Base-by-base conservation (phyloP, 441 rosid genomes). In the Mallotus repandus region DNA sequence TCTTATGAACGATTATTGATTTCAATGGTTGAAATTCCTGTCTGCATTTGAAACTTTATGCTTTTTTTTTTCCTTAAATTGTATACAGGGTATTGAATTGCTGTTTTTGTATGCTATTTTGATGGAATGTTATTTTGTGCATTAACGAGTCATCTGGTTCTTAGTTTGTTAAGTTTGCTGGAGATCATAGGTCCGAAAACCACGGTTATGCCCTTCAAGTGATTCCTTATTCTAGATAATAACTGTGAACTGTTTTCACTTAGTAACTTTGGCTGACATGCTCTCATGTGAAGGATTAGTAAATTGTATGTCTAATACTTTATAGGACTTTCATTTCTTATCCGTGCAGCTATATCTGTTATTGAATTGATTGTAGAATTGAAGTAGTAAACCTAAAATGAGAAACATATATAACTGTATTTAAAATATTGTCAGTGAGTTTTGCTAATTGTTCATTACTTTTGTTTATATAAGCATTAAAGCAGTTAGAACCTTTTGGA, bases 1-100 rank as follows among this genome's bases (percentile, higher is more conserved):
- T 70, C 79, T 43, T 63, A 48, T 69, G 15, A n/a, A 19, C 10
- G 75, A 52, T 55, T 15, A 70, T 77, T 62, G 35, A 19, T 76
- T 68, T 52, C 32, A 25, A 7, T 57, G 16, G 48, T 53, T 56
- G 60, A 58, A 22, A 32, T 70, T 61, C 41, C 41, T 63, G 22
- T 76, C 57, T 57, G 57, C 68, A 62, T 16, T 59, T 53, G 45
- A 46, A 32, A 62, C 46, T 62, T 10, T 13, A n/a, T 55, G 54
- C 11, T 55, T 35, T 29, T 68, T 62, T 70, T 55, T 71, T n/a
- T n/a, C n/a, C n/a, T 22, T 68, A 46, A 16, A 21, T 63, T n/a
- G 21, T 38, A 32, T 38, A 49, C 32, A 50, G 12, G 38, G n/a
- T 60, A 4, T 61, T 9, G 38, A 46, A 55, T 21, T 48, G 22